These are phyloP conservation scores for Diversispora epigaea DNA, from an alignment of 192 early-diverging fungal species.

Conservation along the genomic window DNA sequence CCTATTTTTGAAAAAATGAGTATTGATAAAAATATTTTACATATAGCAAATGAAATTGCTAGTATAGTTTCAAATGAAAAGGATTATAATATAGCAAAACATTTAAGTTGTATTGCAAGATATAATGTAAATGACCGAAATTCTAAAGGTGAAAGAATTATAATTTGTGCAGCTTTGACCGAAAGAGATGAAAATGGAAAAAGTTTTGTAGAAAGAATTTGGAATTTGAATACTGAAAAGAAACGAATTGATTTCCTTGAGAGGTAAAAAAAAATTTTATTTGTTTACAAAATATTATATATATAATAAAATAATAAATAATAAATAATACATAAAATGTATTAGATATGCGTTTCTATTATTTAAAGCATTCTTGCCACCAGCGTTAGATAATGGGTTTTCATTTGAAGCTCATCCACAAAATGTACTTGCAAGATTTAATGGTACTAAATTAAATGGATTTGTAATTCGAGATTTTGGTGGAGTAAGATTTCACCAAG, in stretches of 20 bases:
- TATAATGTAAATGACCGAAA: slow-evolving; percentile 48
- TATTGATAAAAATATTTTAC: slow-evolving; percentile 40
- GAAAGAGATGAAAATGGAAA: slow-evolving; percentile 44
- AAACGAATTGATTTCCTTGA: slow-evolving; percentile 50
- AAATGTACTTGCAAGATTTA: slow-evolving; percentile 59
- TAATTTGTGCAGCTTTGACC: slow-evolving; percentile 59
- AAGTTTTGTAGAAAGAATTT: slow-evolving; percentile 46
- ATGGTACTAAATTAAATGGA: slow-evolving; percentile 47
- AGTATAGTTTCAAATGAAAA: slow-evolving; percentile 48
- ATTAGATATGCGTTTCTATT: slow-evolving; percentile 45
- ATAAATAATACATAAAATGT: not conserved
- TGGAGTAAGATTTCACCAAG: slow-evolving; percentile 60
- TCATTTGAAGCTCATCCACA: slow-evolving; percentile 69
- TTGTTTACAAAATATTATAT: not conserved
- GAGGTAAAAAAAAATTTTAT: slow-evolving; percentile 22
- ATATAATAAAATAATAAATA: no score
- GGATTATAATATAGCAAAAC: slow-evolving; percentile 62
- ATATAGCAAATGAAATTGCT: slow-evolving; percentile 56
- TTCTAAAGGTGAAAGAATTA: slow-evolving; percentile 44
- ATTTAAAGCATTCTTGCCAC: slow-evolving; percentile 61
- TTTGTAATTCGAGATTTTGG: slow-evolving; percentile 72
- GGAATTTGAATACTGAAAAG: slow-evolving; percentile 44
- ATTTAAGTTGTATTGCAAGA: slow-evolving; percentile 58
- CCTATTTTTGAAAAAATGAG: slow-evolving; percentile 47
- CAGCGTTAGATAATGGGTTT: slow-evolving; percentile 58